Evolutionary conservation across 192 early-diverging fungal genomes (phyloP).

Genomic region (Coemansia sp.): DNA sequence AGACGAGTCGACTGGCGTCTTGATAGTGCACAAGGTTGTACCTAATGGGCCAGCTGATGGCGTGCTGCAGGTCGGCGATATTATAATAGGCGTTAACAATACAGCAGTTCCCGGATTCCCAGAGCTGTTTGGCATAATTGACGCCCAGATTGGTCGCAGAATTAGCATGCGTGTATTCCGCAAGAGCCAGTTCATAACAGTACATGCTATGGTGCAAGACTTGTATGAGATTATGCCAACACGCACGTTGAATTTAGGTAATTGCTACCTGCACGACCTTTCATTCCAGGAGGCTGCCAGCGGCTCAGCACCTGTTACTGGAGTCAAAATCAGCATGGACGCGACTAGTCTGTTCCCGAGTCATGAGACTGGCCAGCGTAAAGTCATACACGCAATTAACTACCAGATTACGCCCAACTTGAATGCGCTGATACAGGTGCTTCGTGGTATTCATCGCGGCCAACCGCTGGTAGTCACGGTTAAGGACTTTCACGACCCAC

Average conservation of each 20-base stretch:
- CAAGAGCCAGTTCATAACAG: slow-evolving; percentile 48
- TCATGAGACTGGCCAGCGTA: neutral
- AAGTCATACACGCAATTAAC: slow-evolving; percentile 25
- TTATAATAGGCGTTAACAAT: slow-evolving; percentile 62
- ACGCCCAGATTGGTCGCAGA: slow-evolving; percentile 56
- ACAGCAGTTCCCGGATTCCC: slow-evolving; percentile 64
- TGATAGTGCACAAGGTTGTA: slow-evolving; percentile 62
- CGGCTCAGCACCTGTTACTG: slow-evolving; percentile 23
- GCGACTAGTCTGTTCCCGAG: slow-evolving; percentile 3
- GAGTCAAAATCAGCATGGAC: slow-evolving; percentile 15
- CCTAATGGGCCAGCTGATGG: slow-evolving; percentile 71
- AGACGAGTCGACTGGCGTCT: slow-evolving; percentile 65
- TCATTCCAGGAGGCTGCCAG: slow-evolving; percentile 64
- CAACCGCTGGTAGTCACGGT: slow-evolving; percentile 23
- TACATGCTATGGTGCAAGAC: slow-evolving; percentile 61
- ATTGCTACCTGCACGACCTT: slow-evolving; percentile 68
- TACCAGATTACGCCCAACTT: slow-evolving; percentile 19
- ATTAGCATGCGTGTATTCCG: slow-evolving; percentile 60
- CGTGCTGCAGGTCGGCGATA: slow-evolving; percentile 65
- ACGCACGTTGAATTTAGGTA: slow-evolving; percentile 76
- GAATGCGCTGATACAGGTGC: slow-evolving; percentile 21
- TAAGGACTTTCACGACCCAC: slow-evolving; percentile 21
- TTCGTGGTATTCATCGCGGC: slow-evolving; percentile 10
- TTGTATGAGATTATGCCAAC: slow-evolving; percentile 77
- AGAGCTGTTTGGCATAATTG: slow-evolving; percentile 60